phyloP scores from a whole-genome alignment of 1,284 basidiomycete genomes.

The Tausonia pullulans region DNA sequence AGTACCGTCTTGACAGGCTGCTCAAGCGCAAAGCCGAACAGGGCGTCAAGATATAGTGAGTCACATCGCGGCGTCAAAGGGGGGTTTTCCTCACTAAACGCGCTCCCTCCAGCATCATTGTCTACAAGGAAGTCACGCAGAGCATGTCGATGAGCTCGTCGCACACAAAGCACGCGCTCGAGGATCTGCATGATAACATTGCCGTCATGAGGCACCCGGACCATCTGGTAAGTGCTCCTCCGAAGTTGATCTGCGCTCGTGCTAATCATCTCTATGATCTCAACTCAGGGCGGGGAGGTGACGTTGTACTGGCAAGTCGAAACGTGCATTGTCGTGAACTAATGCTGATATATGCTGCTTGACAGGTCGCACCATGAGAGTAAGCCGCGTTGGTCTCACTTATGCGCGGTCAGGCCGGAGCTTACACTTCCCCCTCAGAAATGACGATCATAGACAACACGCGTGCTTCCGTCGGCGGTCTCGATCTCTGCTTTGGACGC shows the following conservation, averaged over 20 bases:
- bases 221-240: too few species aligned
- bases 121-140: constrained; percentile 53
- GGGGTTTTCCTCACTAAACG: constrained; percentile 30
- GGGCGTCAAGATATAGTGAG: constrained; percentile 70
- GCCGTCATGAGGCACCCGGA: constrained; percentile 47
- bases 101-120: constrained; percentile 8
- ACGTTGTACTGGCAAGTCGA: too few species aligned
- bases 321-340: too few species aligned
- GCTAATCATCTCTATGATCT: too few species aligned
- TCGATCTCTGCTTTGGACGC: constrained; percentile 86
- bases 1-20: constrained; percentile 76
- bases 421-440: background rate
- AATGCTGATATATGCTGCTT: too few species aligned
- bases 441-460: constrained; percentile 51
- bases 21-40: constrained; percentile 76
- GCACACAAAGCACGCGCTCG: constrained; percentile 51
- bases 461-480: constrained; percentile 52
- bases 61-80: constrained; percentile 53
- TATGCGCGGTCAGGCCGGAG: background rate
- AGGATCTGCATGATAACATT: constrained; percentile 75
- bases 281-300: too few species aligned
- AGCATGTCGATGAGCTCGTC: constrained; percentile 62
- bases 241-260: too few species aligned
- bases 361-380: constrained; percentile 68
- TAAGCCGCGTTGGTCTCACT: constrained; percentile 20